Base-by-base conservation (phyloP, 2,329 filamentous ascomycete genomes). In the Nigrospora oryzae region DNA sequence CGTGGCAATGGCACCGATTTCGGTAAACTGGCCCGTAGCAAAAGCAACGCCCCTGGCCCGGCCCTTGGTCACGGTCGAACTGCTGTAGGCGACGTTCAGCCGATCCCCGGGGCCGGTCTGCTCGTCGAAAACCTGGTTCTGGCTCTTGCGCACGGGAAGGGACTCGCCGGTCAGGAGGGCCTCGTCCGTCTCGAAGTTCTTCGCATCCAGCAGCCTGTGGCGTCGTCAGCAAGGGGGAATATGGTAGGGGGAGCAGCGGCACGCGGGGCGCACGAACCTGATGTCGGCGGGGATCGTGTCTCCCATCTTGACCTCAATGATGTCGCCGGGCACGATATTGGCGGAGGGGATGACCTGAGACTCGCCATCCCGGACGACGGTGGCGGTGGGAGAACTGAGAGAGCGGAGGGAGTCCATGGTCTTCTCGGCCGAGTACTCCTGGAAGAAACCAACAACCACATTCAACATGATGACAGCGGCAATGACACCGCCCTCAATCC, bases 151-250 rank as follows among this genome's bases (percentile, higher is more conserved):
- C 7, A 81, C 73, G 32, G 79, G 79, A 3, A 81, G 63, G 7
- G 79, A 79, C 61, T 83, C 79, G 41, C 79, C 79, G 17, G 79
- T 83, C 19, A 83, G 66, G 23, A 82, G 69, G 11, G 78, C 77
- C 59, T 83, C 79, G 47, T 83, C 77, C 30, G 76, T 76, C 49
- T 75, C 74, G 46, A 76, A 71, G 51, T 79, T 77, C 58, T 77
- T 66, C 32, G 66, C 71, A 47, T 79, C 73, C 46, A 73, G 60
- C 11, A 75, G 59, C 10, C 63, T 64, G 16, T 11, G 23, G 8
- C 23, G 23, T 28, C 23, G 23, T 28, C 8, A 17, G 35, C 17
- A 36, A 10, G 6, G 17, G 35, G 17, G 14, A 16, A 14, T n/a
- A n/a, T n/a, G 19, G 23, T 7, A 7, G 5, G 7, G 23, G 5